Evolutionary conservation across 2,329 filamentous ascomycete genomes (phyloP).

Genomic region (Bimuria novae-zelandiae): DNA sequence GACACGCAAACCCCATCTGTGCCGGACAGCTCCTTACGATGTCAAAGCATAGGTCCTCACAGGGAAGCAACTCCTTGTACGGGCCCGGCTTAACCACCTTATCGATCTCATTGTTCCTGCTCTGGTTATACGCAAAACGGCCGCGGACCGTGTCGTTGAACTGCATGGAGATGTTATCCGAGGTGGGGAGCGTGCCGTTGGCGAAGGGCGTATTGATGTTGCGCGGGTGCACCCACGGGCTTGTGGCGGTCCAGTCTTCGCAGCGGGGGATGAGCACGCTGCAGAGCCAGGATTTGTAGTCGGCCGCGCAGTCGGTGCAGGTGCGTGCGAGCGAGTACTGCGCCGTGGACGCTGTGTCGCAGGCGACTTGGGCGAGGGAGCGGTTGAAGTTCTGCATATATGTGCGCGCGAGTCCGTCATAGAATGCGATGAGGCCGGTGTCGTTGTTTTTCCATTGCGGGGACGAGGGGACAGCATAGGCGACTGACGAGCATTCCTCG

Average conservation of each 20-base stretch:
- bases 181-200: conserved; percentile 60
- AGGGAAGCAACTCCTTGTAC: conserved; percentile 91
- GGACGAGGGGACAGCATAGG: conserved; percentile 90
- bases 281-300: conserved; percentile 96
- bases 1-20: conserved; percentile 75
- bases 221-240: conserved; percentile 62
- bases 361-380: conserved; percentile 81
- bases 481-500: conserved; percentile 84
- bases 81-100: conserved; percentile 74
- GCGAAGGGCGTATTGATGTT: conserved; percentile 72
- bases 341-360: conserved; percentile 73
- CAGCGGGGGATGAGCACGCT: conserved; percentile 91
- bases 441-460: conserved; percentile 63
- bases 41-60: conserved; percentile 83
- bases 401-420: conserved; percentile 73
- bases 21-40: conserved; percentile 86
- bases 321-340: conserved; percentile 79
- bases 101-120: conserved; percentile 77
- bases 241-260: conserved; percentile 72
- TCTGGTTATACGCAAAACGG: conserved; percentile 56
- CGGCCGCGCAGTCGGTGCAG: conserved; percentile 75
- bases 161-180: conserved; percentile 18
- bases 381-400: conserved; percentile 81
- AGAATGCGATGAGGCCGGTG: conserved; percentile 68
- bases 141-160: conserved; percentile 32